Evolutionary conservation across 495 filamentous ascomycete species (phyloP).

Genomic region (Trichoderma erinaceum): DNA sequence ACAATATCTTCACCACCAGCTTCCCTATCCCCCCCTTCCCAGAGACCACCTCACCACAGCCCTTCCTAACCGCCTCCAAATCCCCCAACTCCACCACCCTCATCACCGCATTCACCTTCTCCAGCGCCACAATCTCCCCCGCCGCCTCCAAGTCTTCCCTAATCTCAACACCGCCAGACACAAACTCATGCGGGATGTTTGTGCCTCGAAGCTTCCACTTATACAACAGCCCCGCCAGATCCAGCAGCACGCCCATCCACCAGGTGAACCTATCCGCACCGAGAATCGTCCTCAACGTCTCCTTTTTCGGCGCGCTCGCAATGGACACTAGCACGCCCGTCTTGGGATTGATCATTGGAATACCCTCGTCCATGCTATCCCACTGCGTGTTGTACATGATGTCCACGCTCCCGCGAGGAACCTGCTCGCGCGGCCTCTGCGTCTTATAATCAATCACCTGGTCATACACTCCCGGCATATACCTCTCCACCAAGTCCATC

Average conservation of each 20-base stretch:
- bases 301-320: slow-evolving; percentile 33
- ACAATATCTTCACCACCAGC: slow-evolving; percentile 43
- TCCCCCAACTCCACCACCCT: slow-evolving; percentile 39
- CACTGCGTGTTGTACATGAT: slow-evolving; percentile 48
- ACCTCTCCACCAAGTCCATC: slow-evolving; percentile 37
- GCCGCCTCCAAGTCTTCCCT: slow-evolving; percentile 39
- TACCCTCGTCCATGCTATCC: slow-evolving; percentile 25
- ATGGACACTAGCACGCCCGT: slow-evolving; percentile 39
- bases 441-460: slow-evolving; percentile 46
- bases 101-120: slow-evolving; percentile 41
- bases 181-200: slow-evolving; percentile 33
- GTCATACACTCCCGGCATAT: slow-evolving; percentile 30
- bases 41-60: slow-evolving; percentile 40
- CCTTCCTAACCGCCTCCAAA: slow-evolving; percentile 38
- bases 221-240: slow-evolving; percentile 35
- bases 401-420: slow-evolving; percentile 44
- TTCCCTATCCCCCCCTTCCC: slow-evolving; percentile 53
- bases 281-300: slow-evolving; percentile 31
- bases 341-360: slow-evolving; percentile 34
- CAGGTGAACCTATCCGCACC: slow-evolving; percentile 29
- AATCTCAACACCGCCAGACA: slow-evolving; percentile 30
- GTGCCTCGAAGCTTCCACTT: slow-evolving; percentile 32
- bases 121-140: slow-evolving; percentile 37
- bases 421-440: slow-evolving; percentile 32
- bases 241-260: slow-evolving; percentile 27